Base-by-base conservation (phyloP, 352 stramenopile genomes). In the Globisporangium perplexum region DNA sequence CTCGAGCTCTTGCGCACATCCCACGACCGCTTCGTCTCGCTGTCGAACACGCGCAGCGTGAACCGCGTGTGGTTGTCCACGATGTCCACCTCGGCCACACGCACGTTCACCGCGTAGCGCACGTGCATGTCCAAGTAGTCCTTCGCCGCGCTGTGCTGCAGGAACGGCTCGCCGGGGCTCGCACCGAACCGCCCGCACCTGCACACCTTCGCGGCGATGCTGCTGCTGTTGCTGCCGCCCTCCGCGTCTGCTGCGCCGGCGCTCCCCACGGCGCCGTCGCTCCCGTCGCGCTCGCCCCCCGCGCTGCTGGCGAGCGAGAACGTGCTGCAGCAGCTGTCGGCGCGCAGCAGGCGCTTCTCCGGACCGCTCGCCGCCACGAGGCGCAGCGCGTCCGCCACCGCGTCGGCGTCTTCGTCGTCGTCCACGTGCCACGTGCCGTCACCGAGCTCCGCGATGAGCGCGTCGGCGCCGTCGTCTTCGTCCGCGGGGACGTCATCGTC, bases 21-120 rank as follows among this genome's bases (percentile, higher is more conserved):
- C 77, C 77, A 88, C 31, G 65, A 58, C 52, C 77, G 77, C 48
- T 79, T 65, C 22, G 74, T 81, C 68, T 86, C 74, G 15, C 62
- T 54, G 48, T 86, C 74, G 15, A 66, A 66, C 36, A 86, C 72
- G 54, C 75, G 74, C 5, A 86, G 46, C 28, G 73, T 59, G 17
- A 78, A 82, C n/a, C 61, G 26, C 38, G 56, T 50, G 41, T 76
- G 63, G 12, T 53, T 58, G 17, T 74, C 62, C 17, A 68, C 61
- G 10, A 54, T 65, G 31, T 74, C 73, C n/a, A 84, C 70, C 3
- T 58, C 54, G 2, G 70, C 63, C 3, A 82, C 68, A 20, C 74
- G 71, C 23, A 85, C 65, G 42, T 69, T 56, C 10, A 85, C 57
- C 0, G 65, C 71, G 41, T 69, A 72, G 22, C 74, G 74, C 36